These are phyloP conservation scores for Telopea speciosissima DNA, from an alignment of 177 flowering plant species.

Conservation along the genomic window DNA sequence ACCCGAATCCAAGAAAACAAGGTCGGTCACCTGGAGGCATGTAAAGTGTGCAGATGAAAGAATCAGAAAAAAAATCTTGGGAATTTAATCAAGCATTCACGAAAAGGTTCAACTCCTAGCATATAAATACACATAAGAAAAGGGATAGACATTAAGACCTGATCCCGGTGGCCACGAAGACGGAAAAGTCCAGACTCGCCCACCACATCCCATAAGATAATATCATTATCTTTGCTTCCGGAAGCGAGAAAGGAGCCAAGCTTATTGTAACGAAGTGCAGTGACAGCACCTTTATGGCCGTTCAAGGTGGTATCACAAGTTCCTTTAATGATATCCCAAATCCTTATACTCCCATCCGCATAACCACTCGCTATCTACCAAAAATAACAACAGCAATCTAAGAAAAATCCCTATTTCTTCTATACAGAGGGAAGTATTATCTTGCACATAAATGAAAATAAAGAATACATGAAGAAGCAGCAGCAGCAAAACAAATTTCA, in stretches of 20 bases:
- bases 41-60: not conserved
- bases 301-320: conserved; percentile 76
- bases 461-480: not conserved
- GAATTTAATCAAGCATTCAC: not conserved
- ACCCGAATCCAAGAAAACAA: conserved; percentile 77
- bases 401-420: not conserved
- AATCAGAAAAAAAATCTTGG: too few relatives aligned
- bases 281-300: conserved; percentile 83
- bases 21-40: conserved; percentile 72
- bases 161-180: conserved; percentile 91
- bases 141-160: conserved; percentile 37
- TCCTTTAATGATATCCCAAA: conserved; percentile 80
- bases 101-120: not conserved
- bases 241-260: conserved; percentile 82
- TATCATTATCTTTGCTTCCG: conserved; percentile 88
- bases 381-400: not conserved
- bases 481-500: not conserved
- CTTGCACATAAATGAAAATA: too few relatives aligned
- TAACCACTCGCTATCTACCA: conserved; percentile 90
- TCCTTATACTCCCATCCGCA: conserved; percentile 91
- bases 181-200: conserved; percentile 89
- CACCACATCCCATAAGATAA: conserved; percentile 92
- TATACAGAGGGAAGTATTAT: not conserved
- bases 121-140: not conserved
- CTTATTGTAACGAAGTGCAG: conserved; percentile 66